These are phyloP conservation scores for Termitomyces sp. DNA, from an alignment of 768 basidiomycete genomes.

Conservation along the genomic window DNA sequence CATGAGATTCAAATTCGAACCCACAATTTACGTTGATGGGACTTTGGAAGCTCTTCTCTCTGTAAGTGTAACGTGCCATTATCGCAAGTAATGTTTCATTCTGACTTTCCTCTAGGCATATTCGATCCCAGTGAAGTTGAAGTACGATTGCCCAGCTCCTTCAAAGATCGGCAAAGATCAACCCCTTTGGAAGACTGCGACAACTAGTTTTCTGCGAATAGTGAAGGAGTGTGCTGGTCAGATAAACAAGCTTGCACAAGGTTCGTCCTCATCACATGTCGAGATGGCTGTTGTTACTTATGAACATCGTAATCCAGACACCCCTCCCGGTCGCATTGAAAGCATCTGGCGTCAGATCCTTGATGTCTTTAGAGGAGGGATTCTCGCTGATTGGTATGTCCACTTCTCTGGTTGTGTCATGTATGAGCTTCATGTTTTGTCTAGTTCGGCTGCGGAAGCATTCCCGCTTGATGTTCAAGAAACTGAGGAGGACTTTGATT, in stretches of 20 bases:
- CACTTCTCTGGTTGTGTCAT: background rate
- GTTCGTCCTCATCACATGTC: constrained; percentile 24
- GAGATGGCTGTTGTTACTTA: background rate
- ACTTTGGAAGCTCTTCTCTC: constrained; percentile 80
- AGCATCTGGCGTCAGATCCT: constrained; percentile 83
- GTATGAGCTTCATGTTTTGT: background rate
- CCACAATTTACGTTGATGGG: constrained; percentile 70
- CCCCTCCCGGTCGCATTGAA: constrained; percentile 62
- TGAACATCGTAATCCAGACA: constrained; percentile 26
- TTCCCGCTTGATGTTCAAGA: constrained; percentile 63
- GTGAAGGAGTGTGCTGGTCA: constrained; percentile 60
- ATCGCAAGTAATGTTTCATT: background rate
- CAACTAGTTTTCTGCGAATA: constrained; percentile 65
- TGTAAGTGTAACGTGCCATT: constrained; percentile 51
- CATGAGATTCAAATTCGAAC: constrained; percentile 52
- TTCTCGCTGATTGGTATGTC: constrained; percentile 75
- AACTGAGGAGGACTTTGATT: constrained; percentile 80
- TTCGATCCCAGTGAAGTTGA: constrained; percentile 86
- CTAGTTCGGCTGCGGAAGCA: constrained; percentile 52
- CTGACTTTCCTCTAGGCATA: constrained; percentile 51
- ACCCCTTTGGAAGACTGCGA: constrained; percentile 96
- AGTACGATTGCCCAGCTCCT: constrained; percentile 89
- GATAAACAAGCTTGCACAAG: constrained; percentile 42
- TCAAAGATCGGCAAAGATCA: constrained; percentile 83
- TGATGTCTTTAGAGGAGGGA: constrained; percentile 75